A percentile compares a stretch with the other conserved stretches of the same genome.
phyloP scores from a whole-genome alignment of 257 asterid genomes.

The Jacaranda mimosifolia region DNA sequence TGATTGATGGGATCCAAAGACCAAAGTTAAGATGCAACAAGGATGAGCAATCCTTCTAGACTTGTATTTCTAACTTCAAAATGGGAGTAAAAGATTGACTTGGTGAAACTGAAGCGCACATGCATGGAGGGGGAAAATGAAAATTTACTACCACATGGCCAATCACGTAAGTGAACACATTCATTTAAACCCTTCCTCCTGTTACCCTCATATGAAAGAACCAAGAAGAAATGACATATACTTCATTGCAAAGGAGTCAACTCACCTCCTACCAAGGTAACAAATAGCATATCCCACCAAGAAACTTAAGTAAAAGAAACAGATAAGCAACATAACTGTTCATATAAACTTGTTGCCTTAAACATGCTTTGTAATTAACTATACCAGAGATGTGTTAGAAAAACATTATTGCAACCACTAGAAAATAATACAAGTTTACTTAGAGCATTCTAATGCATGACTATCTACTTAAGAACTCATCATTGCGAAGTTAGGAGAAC shows the following conservation, averaged over 20 bases:
- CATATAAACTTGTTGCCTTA: not conserved
- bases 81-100: slow-evolving; percentile 9
- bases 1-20: slow-evolving; percentile 2
- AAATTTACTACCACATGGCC: not conserved
- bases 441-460: slow-evolving; percentile 23
- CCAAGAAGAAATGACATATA: slow-evolving; percentile 8
- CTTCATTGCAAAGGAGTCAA: slow-evolving; percentile 8
- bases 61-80: not conserved
- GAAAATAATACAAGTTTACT: not conserved
- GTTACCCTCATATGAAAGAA: slow-evolving; percentile 20
- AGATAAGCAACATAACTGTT: not conserved
- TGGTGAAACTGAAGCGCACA: not conserved
- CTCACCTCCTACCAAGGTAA: not conserved
- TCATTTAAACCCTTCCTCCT: slow-evolving; percentile 17
- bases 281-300: not conserved
- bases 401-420: not conserved
- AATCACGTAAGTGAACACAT: slow-evolving; percentile 1
- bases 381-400: not conserved
- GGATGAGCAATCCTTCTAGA: slow-evolving; percentile 8
- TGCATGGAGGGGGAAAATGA: not conserved
- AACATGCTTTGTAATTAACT: not conserved
- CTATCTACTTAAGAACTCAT: slow-evolving; percentile 32
- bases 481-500: slow-evolving; percentile 6
- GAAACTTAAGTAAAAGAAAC: slow-evolving; percentile 7
- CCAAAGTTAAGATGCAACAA: not conserved